Conservation (phyloP, 2,329 filamentous ascomycete species). For the Trichoderma atrobrunneum region DNA sequence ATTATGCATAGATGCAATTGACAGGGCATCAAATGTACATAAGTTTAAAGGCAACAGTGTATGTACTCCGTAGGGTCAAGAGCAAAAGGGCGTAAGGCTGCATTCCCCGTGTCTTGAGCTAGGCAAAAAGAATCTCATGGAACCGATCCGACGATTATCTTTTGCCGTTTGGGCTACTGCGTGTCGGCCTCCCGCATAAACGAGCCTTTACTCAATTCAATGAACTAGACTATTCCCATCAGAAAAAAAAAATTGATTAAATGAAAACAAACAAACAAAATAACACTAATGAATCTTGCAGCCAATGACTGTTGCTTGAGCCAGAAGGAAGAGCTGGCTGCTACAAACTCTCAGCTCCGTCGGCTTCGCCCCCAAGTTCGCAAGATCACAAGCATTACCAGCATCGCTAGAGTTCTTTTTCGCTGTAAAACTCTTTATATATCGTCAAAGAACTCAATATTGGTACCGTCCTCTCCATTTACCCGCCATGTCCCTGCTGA, state of each 20-base stretch:
- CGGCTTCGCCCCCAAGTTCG: not conserved
- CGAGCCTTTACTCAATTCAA: not conserved
- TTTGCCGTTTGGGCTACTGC: not conserved
- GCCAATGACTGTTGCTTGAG: not conserved
- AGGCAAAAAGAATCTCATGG: not conserved
- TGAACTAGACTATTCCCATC: not conserved
- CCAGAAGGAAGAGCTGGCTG: not conserved
- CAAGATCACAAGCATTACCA: not conserved
- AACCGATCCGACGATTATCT: not conserved
- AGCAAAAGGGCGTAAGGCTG: conserved; percentile 12
- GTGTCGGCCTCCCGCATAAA: not conserved
- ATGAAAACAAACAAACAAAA: not conserved
- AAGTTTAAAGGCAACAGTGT: not conserved
- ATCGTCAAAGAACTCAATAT: not conserved
- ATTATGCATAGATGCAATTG: not conserved
- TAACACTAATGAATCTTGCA: not conserved
- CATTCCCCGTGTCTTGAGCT: not conserved
- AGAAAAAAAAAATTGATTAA: not conserved
- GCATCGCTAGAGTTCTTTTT: not conserved
- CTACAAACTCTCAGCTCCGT: not conserved
- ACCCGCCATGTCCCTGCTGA: not conserved
- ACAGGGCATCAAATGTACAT: not conserved
- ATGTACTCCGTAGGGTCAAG: too few relatives aligned
- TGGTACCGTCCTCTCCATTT: not conserved
- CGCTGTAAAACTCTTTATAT: not conserved